phyloP scores from a whole-genome alignment of 164 flowering plant genomes.

The Tetrastigma voinierianum region DNA sequence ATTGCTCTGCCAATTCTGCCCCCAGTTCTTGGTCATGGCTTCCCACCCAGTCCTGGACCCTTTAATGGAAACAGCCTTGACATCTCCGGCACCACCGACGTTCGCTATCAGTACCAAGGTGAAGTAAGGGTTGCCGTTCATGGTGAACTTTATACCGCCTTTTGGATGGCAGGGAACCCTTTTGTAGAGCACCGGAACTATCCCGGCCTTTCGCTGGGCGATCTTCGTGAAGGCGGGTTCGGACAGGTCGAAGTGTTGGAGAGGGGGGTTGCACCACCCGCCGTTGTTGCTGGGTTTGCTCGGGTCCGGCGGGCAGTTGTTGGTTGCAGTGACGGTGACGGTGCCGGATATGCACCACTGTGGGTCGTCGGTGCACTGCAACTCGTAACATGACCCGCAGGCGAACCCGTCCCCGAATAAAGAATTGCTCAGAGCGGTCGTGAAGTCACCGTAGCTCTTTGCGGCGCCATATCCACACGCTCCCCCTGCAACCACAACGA shows the following conservation, averaged over 20 bases:
- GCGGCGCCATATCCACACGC: conserved; percentile 29
- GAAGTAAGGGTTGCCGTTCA: conserved; percentile 63
- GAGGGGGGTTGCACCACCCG: conserved; percentile 72
- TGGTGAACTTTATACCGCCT: conserved; percentile 64
- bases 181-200: conserved; percentile 47
- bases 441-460: conserved; percentile 23
- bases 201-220: conserved; percentile 56
- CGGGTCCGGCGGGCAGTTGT: conserved; percentile 51
- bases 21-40: conserved; percentile 58
- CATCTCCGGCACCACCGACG: conserved; percentile 58
- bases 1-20: conserved; percentile 63
- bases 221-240: conserved; percentile 55
- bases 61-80: conserved; percentile 42
- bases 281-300: conserved; percentile 50
- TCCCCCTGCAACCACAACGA: conserved; percentile 12
- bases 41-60: conserved; percentile 52
- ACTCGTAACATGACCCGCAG: conserved; percentile 35
- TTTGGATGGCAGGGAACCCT: conserved; percentile 55
- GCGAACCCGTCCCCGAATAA: conserved; percentile 20
- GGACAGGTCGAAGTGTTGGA: conserved; percentile 54
- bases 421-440: conserved; percentile 22
- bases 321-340: conserved; percentile 54
- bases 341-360: conserved; percentile 42
- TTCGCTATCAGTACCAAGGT: conserved; percentile 53
- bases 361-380: conserved; percentile 39